Percentiles rank a stretch among this genome's conserved stretches.
These are phyloP conservation scores for Cucurbita ficifolia DNA, from an alignment of 306 rosid genomes.

Conservation along the genomic window DNA sequence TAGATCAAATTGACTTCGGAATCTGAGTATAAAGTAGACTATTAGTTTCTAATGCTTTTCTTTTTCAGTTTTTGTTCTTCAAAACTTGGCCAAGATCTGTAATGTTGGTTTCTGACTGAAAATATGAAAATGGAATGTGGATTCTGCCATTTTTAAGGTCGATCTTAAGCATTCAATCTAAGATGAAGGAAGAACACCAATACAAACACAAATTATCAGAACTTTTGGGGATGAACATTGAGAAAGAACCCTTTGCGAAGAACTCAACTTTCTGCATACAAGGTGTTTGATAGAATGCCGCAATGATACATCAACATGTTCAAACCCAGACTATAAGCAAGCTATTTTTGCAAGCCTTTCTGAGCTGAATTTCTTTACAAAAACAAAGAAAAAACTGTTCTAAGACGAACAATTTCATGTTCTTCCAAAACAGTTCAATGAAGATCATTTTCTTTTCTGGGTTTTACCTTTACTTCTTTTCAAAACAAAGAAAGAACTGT, in stretches of 20 bases:
- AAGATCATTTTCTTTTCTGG: not conserved
- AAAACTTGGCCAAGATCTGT: not conserved
- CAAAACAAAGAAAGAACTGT: not conserved
- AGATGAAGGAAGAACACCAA: not conserved
- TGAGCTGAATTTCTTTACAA: too few species aligned
- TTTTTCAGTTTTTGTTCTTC: not conserved
- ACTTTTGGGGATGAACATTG: not conserved
- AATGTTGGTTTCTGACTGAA: not conserved
- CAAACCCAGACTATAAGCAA: not conserved
- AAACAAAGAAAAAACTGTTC: not conserved
- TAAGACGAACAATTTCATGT: not conserved
- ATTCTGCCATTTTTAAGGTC: not conserved
- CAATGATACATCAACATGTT: not conserved
- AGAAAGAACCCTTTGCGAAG: not conserved
- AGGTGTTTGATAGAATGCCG: not conserved
- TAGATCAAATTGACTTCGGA: slow-evolving; percentile 4
- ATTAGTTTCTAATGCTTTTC: not conserved
- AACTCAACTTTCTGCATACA: not conserved
- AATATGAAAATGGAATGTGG: not conserved
- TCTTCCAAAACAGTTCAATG: not conserved
- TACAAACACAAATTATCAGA: not conserved
- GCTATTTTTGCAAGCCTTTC: not conserved
- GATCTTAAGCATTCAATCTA: not conserved
- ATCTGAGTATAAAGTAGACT: not conserved
- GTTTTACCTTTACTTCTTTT: not conserved